Evolutionary conservation across 2,329 filamentous ascomycete genomes (phyloP), one percentile per base, ranked within the genome.

Genomic region (Fusarium pininemorale): DNA sequence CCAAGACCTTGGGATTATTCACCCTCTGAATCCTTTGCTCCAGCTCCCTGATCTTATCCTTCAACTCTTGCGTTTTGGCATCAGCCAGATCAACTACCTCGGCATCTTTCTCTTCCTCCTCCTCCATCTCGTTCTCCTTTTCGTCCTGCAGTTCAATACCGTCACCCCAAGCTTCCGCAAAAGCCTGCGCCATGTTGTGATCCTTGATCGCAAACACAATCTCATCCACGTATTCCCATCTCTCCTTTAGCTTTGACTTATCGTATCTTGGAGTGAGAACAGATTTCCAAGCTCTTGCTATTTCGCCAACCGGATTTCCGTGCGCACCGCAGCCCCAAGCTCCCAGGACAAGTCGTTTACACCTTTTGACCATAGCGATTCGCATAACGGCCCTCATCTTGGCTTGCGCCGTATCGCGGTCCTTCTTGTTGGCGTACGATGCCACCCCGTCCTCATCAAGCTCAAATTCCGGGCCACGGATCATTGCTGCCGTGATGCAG

Each of bases 301-400:
- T 81, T 78, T 92, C 89, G 4, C 81, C 81, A 0, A 90, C 85
- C 0, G 90, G 90, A 70, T 92, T 92, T 0, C 89, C 89, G 65
- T 91, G 90, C 0, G 89, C 89, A 6, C 90, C 90, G 68, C 90
- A 91, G 0, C 90, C 90, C 89, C 90, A 92, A 0, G 90, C 90
- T 0, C 90, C 90, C 0, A 92, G 82, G 0, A 92, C 87, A 1
- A 92, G 74, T 63, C 82, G 85, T 42, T 81, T 83, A 8, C 83
- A 83, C 0, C 87, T 86, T 65, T 85, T 85, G 3, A 81, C 76
- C 14, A 83, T 79, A 6, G 85, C 83, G 9, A 91, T 86, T 4
- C 89, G 83, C 79, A 92, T 76, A 4, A 91, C 89, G 11, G 84
- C 85, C 32, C 84, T 83, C 85, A 92, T 91, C 80, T 91, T 91